phyloP scores from a whole-genome alignment of 139 green algal species.

The Picochlorum sp. region DNA sequence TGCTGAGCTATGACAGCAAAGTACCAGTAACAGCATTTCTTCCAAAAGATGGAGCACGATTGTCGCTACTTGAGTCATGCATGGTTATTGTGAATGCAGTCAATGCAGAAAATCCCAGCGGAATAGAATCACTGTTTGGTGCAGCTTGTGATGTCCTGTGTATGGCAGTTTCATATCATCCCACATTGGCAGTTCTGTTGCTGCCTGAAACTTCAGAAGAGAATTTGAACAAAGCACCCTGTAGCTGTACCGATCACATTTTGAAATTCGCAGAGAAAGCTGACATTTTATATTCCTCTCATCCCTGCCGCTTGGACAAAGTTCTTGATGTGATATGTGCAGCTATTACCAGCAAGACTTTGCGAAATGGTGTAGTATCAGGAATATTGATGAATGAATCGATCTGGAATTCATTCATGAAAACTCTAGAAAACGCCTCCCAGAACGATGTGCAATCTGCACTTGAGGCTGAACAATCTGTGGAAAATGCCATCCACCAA shows the following conservation, averaged over 20 bases:
- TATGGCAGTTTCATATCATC: constrained; percentile 25
- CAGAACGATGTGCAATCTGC: neutral
- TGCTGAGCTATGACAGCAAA: constrained; percentile 3
- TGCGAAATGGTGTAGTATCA: neutral
- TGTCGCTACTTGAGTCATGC: constrained; percentile 12
- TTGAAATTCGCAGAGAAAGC: neutral
- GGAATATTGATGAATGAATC: neutral
- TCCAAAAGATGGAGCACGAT: constrained; percentile 3
- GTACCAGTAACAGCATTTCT: constrained; percentile 6
- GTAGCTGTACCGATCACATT: neutral
- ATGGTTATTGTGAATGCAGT: constrained; percentile 8
- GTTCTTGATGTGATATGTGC: neutral
- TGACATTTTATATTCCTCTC: neutral
- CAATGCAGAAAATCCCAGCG: neutral
- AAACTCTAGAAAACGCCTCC: neutral
- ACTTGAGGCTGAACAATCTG: neutral
- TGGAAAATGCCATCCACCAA: neutral
- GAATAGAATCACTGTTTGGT: constrained; percentile 9
- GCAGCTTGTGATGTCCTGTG: constrained; percentile 34
- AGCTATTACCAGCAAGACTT: constrained; percentile 1
- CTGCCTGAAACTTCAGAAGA: constrained; percentile 41
- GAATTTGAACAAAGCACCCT: neutral
- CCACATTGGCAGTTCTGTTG: constrained; percentile 42
- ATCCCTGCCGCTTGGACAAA: neutral
- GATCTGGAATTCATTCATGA: neutral